These are phyloP conservation scores for Eryngium alpinum DNA, from an alignment of 140 eudicot species.

Conservation along the genomic window DNA sequence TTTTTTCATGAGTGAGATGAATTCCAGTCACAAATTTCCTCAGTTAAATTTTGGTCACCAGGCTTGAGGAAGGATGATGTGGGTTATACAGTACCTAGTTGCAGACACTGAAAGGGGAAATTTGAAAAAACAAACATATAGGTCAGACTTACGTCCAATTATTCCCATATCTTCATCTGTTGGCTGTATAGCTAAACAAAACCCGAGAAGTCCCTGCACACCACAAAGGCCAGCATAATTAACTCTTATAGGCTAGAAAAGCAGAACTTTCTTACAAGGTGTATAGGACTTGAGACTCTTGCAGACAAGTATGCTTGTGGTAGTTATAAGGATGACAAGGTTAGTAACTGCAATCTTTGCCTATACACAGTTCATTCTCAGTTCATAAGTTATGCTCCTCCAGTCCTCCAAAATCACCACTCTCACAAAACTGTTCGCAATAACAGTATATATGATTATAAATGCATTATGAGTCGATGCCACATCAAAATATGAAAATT, in stretches of 20 bases:
- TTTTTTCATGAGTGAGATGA: neutral
- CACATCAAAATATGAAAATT: neutral
- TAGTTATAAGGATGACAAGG: neutral
- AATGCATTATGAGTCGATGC: neutral
- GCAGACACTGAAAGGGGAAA: conserved; percentile 1
- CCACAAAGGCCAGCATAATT: neutral
- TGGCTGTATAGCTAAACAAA: conserved; percentile 79
- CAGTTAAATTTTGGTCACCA: neutral
- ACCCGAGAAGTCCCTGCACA: conserved; percentile 75
- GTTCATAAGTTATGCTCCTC: neutral
- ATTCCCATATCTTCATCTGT: conserved; percentile 47
- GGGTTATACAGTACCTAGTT: neutral
- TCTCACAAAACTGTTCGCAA: neutral
- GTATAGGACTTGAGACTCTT: neutral
- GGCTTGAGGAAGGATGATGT: conserved; percentile 2
- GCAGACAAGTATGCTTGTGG: neutral
- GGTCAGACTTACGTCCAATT: conserved; percentile 75
- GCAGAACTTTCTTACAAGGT: neutral
- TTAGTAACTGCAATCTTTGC: neutral
- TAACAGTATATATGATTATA: neutral
- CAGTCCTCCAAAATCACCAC: neutral
- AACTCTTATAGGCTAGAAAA: neutral
- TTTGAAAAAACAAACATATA: neutral
- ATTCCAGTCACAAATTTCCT: neutral
- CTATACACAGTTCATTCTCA: neutral